Percentiles rank a stretch among this genome's conserved stretches.
Evolutionary conservation across 164 flowering plant species (phyloP).

Genomic region (Liriodendron chinense): DNA sequence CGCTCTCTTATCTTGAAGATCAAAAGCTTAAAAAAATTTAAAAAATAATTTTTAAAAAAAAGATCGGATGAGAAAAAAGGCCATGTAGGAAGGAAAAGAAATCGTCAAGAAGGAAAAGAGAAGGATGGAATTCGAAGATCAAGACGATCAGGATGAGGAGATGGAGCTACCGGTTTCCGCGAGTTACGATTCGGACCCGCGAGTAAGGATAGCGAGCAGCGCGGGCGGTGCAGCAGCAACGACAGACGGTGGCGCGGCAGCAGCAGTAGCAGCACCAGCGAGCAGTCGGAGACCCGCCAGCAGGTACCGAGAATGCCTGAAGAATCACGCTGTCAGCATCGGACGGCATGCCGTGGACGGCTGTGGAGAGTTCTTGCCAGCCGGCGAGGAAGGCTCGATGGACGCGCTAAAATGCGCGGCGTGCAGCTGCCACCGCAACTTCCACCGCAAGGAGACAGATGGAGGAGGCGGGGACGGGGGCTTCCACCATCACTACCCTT

Average conservation of each 20-base stretch:
- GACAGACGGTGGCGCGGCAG: neutral
- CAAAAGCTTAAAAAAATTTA: neutral
- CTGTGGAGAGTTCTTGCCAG: conserved; percentile 73
- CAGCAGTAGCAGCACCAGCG: neutral
- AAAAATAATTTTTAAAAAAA: neutral
- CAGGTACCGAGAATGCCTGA: conserved; percentile 57
- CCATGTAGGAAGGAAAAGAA: neutral
- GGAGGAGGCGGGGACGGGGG: conserved; percentile 3
- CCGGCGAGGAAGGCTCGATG: conserved; percentile 53
- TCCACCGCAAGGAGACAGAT: conserved; percentile 57
- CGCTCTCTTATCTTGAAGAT: conserved; percentile 10
- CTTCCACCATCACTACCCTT: conserved; percentile 5
- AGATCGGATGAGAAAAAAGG: neutral
- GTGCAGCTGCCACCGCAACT: conserved; percentile 73
- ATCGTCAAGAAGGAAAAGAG: neutral
- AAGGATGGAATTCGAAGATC: conserved; percentile 47
- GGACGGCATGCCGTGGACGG: conserved; percentile 72
- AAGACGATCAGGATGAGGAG: conserved; percentile 35
- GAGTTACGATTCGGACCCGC: neutral
- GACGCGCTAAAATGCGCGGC: conserved; percentile 74
- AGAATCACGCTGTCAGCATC: conserved; percentile 69
- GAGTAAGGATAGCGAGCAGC: neutral
- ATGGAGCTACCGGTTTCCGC: conserved; percentile 6
- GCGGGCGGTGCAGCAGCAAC: neutral
- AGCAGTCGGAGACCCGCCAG: neutral